phyloP scores from a whole-genome alignment of 129 eudicot genomes.

The Calendula officinalis region DNA sequence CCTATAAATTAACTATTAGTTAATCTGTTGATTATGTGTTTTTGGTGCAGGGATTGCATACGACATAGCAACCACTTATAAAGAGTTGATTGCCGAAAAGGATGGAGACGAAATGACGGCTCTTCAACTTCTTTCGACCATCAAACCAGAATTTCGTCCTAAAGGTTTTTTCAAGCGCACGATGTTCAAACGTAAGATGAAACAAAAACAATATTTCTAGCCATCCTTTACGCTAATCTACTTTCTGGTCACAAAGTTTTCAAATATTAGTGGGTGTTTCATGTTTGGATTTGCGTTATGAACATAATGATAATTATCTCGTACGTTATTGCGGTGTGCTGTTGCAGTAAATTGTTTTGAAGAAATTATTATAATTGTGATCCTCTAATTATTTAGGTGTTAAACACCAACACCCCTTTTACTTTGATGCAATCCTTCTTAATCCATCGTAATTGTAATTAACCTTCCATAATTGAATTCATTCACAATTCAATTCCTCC shows the following conservation, averaged over 20 bases:
- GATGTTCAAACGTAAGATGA: constrained; percentile 8
- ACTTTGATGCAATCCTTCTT: too few relatives aligned
- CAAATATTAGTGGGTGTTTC: not conserved
- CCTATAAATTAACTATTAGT: not conserved
- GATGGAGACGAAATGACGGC: constrained; percentile 32
- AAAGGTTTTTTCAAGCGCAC: constrained; percentile 8
- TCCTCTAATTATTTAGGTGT: too few relatives aligned
- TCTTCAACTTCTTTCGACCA: constrained; percentile 41
- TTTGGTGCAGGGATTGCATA: constrained; percentile 31
- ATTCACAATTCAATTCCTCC: too few relatives aligned
- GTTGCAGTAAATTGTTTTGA: too few relatives aligned
- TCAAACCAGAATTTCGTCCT: constrained; percentile 31
- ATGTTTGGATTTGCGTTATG: not conserved
- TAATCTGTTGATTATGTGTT: not conserved
- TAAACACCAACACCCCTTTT: too few relatives aligned
- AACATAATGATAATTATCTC: too few relatives aligned
- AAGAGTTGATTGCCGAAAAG: constrained; percentile 17
- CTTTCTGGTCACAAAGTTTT: not conserved
- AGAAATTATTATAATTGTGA: too few relatives aligned
- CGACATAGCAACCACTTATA: constrained; percentile 19
- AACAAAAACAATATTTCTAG: not conserved
- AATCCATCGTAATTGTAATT: too few relatives aligned
- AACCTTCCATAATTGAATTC: too few relatives aligned
- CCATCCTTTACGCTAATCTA: not conserved
- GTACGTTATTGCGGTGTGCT: too few relatives aligned